Evolutionary conservation across 2,329 filamentous ascomycete species (phyloP).

Genomic region (Neonectria ditissima): DNA sequence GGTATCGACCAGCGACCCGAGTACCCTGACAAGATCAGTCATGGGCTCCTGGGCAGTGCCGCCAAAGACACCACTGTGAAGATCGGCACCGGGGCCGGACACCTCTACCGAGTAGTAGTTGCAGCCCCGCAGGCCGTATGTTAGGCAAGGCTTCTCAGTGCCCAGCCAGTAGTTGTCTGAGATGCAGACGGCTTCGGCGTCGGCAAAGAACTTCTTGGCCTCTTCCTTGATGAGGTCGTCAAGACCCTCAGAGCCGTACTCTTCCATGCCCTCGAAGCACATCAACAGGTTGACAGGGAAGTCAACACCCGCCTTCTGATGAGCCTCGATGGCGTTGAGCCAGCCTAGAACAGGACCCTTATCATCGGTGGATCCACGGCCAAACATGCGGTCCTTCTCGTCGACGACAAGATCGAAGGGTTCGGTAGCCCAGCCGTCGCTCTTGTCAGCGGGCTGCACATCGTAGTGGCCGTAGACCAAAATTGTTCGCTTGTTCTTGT

Average conservation of each 20-base stretch:
- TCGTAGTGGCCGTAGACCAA: conserved; percentile 99
- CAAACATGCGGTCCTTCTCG: conserved; percentile 94
- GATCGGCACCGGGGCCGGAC: conserved; percentile 89
- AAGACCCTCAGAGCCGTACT: conserved; percentile 95
- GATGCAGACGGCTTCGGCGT: conserved; percentile 96
- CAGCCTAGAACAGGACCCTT: conserved; percentile 98
- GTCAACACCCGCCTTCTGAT: conserved; percentile 93
- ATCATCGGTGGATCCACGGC: conserved; percentile 95
- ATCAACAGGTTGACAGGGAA: conserved; percentile 98
- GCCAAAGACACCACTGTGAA: conserved; percentile 97
- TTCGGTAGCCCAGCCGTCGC: conserved; percentile 95
- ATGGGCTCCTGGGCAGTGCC: conserved; percentile 98
- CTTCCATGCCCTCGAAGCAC: conserved; percentile 99
- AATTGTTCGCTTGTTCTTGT: conserved; percentile 93
- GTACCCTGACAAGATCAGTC: conserved; percentile 89
- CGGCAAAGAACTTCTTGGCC: conserved; percentile 94
- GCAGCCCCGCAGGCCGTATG: conserved; percentile 95
- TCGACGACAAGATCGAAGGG: conserved; percentile 91
- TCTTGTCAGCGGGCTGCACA: conserved; percentile 92
- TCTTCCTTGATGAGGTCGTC: conserved; percentile 94
- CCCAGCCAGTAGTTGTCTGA: conserved; percentile 99
- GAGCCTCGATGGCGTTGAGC: conserved; percentile 97
- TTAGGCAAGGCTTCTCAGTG: conserved; percentile 97
- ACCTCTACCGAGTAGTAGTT: conserved; percentile 97
- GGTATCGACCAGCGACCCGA: conserved; percentile 87